These are phyloP conservation scores for Yamadazyma endophytica DNA, from an alignment of 805 yeast species.

Conservation along the genomic window DNA sequence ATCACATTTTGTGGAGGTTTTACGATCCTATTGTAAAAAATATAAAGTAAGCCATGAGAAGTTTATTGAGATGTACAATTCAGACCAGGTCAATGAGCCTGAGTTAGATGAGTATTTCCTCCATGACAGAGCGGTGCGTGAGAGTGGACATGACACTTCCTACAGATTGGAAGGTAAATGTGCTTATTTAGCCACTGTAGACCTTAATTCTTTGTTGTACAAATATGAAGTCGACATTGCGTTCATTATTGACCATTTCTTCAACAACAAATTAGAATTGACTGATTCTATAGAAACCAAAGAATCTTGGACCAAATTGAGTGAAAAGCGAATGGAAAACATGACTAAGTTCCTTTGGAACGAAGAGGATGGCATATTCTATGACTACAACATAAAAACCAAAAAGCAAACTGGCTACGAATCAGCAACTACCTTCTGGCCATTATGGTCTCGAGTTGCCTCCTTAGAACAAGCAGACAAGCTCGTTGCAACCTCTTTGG, in stretches of 20 bases:
- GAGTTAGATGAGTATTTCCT: conserved; percentile 82
- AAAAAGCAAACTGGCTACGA: conserved; percentile 61
- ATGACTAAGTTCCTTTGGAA: conserved; percentile 81
- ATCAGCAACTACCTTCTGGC: conserved; percentile 89
- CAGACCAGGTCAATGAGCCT: conserved; percentile 64
- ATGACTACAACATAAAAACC: conserved; percentile 71
- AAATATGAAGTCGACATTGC: conserved; percentile 90
- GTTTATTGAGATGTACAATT: conserved; percentile 60
- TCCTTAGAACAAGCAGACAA: conserved; percentile 60
- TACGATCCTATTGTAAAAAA: conserved; percentile 66
- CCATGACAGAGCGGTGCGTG: conserved; percentile 93
- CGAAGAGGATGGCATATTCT: conserved; percentile 70
- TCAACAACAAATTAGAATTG: conserved; percentile 42
- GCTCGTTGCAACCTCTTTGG: conserved; percentile 54
- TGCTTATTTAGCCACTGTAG: conserved; percentile 87
- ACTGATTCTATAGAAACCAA: conserved; percentile 35
- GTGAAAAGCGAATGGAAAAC: conserved; percentile 48
- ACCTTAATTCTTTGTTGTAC: conserved; percentile 78
- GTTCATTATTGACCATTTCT: conserved; percentile 49
- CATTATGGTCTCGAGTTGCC: conserved; percentile 80
- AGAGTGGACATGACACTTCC: conserved; percentile 93
- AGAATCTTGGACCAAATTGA: conserved; percentile 58
- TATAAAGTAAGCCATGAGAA: conserved; percentile 57
- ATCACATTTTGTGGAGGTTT: conserved; percentile 73
- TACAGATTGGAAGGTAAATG: conserved; percentile 87